These are phyloP conservation scores for Boehmeria nivea DNA, from an alignment of 306 rosid species.

Conservation along the genomic window DNA sequence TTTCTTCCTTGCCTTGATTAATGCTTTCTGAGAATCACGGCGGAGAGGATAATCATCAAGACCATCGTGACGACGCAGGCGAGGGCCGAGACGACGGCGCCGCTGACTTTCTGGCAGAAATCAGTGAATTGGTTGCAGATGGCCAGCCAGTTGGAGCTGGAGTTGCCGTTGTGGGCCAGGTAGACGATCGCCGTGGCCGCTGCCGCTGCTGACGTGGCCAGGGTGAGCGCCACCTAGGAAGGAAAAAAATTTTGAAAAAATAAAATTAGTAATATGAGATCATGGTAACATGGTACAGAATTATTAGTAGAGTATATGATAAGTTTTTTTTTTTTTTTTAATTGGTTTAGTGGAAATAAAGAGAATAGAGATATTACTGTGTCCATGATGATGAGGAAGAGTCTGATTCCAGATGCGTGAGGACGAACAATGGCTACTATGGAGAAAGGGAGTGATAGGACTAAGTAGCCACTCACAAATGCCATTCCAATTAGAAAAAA, in stretches of 20 bases:
- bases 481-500: conserved; percentile 77
- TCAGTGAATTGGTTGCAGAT: conserved; percentile 73
- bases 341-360: background rate
- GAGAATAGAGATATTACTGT: conserved; percentile 30
- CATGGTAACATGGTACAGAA: too few species aligned
- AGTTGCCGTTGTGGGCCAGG: conserved; percentile 77
- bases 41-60: conserved; percentile 52
- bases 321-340: too few species aligned
- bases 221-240: conserved; percentile 61
- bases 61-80: conserved; percentile 39
- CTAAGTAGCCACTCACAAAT: conserved; percentile 72
- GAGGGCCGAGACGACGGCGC: conserved; percentile 62
- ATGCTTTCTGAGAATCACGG: conserved; percentile 49
- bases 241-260: background rate
- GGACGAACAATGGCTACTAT: conserved; percentile 67
- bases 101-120: conserved; percentile 58
- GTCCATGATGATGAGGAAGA: conserved; percentile 71
- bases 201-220: conserved; percentile 55
- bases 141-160: conserved; percentile 76
- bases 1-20: too few species aligned
- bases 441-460: conserved; percentile 77
- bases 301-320: too few species aligned
- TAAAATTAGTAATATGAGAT: too few species aligned
- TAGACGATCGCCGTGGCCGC: conserved; percentile 76
- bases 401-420: conserved; percentile 51